Evolutionary conservation across 257 asterid species (phyloP).

Genomic region (Sherardia arvensis): DNA sequence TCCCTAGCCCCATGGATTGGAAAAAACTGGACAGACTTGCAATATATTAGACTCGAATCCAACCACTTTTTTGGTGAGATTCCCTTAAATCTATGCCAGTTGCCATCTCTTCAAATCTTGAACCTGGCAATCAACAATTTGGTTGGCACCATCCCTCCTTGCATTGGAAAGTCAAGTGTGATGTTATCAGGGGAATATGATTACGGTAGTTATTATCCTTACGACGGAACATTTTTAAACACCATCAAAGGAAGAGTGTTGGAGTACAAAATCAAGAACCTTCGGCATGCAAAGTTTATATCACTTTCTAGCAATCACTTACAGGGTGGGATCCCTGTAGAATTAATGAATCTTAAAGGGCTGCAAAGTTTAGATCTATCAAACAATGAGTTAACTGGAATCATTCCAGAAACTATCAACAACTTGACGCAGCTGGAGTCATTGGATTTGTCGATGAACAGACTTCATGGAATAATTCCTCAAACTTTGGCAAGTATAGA

Average conservation of each 20-base stretch:
- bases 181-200: constrained; percentile 5
- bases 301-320: constrained; percentile 4
- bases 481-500: constrained; percentile 14
- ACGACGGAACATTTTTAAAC: neutral
- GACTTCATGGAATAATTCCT: constrained; percentile 23
- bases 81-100: constrained; percentile 10
- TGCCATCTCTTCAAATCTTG: constrained; percentile 13
- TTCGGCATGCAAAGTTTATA: neutral
- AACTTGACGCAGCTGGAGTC: constrained; percentile 19
- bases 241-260: neutral
- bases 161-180: constrained; percentile 13
- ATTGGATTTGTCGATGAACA: constrained; percentile 20
- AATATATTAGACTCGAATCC: neutral
- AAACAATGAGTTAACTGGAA: constrained; percentile 13
- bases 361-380: constrained; percentile 15
- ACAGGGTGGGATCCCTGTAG: constrained; percentile 3
- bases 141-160: constrained; percentile 17
- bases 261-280: neutral
- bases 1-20: neutral
- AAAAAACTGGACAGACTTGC: neutral
- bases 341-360: constrained; percentile 2
- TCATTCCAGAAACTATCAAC: constrained; percentile 19
- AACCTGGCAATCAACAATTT: constrained; percentile 20
- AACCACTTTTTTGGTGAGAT: neutral
- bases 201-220: neutral